A percentile compares a stretch with the other conserved stretches of the same genome.
Evolutionary conservation across 164 flowering plant species (phyloP).

Genomic region (Magnolia officinalis): DNA sequence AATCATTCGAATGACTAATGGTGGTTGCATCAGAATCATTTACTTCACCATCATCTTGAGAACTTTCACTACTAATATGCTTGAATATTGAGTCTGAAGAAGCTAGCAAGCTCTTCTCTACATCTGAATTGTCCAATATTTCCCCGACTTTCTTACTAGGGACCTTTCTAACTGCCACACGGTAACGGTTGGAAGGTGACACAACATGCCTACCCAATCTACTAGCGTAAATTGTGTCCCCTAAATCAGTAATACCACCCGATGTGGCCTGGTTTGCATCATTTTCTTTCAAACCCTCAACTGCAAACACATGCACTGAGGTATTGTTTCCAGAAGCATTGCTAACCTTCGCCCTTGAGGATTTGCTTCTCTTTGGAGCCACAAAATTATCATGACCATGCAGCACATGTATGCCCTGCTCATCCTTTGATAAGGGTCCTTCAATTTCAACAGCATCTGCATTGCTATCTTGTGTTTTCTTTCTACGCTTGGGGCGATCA

Average conservation of each 20-base stretch:
- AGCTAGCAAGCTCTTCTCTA: slow-evolving; percentile 34
- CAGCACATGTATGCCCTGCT: slow-evolving; percentile 4
- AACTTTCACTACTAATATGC: slow-evolving; percentile 41
- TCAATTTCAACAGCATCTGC: slow-evolving; percentile 10
- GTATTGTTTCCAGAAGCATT: slow-evolving; percentile 8
- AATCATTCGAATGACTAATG: slow-evolving; percentile 42
- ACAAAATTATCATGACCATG: slow-evolving; percentile 1
- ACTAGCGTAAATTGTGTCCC: slow-evolving; percentile 4
- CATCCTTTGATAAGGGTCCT: slow-evolving; percentile 15
- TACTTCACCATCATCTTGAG: slow-evolving; percentile 33
- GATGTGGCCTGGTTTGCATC: slow-evolving; percentile 13
- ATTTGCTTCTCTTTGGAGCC: slow-evolving; percentile 5
- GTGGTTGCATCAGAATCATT: slow-evolving; percentile 44
- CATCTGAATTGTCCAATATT: slow-evolving; percentile 23
- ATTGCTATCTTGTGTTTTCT: slow-evolving; percentile 10
- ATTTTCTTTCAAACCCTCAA: slow-evolving; percentile 7
- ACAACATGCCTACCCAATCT: slow-evolving; percentile 9
- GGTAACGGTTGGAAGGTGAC: slow-evolving; percentile 11
- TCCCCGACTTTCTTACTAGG: slow-evolving; percentile 21
- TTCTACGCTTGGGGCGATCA: slow-evolving; percentile 19
- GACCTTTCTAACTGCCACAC: slow-evolving; percentile 16
- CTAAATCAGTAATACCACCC: slow-evolving; percentile 25
- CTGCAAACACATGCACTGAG: background rate
- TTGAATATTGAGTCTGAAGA: slow-evolving; percentile 33
- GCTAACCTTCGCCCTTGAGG: slow-evolving; percentile 10